Evolutionary conservation across 768 basidiomycete species (phyloP).

Genomic region (Mycena haematopus): DNA sequence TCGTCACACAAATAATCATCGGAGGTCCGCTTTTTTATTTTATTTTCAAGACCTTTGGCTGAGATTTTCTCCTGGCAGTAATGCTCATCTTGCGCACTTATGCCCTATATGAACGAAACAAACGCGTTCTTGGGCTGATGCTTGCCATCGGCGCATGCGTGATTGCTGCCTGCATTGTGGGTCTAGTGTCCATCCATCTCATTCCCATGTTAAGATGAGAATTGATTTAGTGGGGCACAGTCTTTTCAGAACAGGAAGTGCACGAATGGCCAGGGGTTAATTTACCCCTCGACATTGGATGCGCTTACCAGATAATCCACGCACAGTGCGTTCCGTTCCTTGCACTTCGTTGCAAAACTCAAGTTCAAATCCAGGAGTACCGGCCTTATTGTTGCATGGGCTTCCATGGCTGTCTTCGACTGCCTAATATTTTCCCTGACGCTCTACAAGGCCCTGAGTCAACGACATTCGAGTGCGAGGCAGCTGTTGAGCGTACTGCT

Average conservation of each 20-base stretch:
- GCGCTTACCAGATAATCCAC: slow-evolving; percentile 2
- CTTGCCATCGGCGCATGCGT: neutral
- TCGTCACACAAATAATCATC: slow-evolving; percentile 14
- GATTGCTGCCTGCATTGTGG: slow-evolving; percentile 10
- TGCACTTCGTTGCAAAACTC: neutral
- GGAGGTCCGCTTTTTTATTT: slow-evolving; percentile 12
- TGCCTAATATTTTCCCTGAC: slow-evolving; percentile 23
- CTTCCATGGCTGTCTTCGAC: slow-evolving; percentile 16
- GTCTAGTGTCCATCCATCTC: neutral
- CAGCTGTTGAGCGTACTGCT: slow-evolving; percentile 12
- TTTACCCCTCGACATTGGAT: slow-evolving; percentile 11
- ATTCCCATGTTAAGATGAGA: neutral
- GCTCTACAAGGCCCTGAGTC: slow-evolving; percentile 10
- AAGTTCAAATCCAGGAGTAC: slow-evolving; percentile 4
- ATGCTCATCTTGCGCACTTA: slow-evolving; percentile 24
- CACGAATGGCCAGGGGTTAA: neutral
- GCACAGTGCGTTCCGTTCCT: slow-evolving; percentile 16
- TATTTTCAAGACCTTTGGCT: neutral
- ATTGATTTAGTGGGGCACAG: slow-evolving; percentile 11
- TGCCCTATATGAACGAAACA: slow-evolving; percentile 21
- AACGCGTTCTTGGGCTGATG: slow-evolving; percentile 6
- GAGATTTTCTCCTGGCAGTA: neutral
- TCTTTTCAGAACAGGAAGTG: neutral
- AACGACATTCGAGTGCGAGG: neutral
- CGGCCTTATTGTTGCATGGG: slow-evolving; percentile 19